These are phyloP conservation scores for Penicillium angulare DNA, from an alignment of 495 filamentous ascomycete genomes.

Conservation along the genomic window DNA sequence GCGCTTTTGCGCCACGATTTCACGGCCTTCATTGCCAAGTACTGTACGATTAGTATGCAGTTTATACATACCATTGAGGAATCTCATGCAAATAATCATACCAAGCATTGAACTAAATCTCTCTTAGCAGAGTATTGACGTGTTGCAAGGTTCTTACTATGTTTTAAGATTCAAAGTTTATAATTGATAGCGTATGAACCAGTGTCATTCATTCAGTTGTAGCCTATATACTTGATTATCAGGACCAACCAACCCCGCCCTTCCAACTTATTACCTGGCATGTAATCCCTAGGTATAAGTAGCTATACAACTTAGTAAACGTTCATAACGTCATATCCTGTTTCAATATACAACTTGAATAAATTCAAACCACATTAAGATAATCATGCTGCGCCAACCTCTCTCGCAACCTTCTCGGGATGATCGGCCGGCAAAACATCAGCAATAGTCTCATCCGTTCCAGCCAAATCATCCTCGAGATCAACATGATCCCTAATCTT, in stretches of 20 bases:
- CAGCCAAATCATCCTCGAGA: conserved; percentile 64
- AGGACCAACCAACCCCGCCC: too few species aligned
- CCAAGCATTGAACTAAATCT: neutral
- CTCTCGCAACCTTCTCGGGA: conserved; percentile 4
- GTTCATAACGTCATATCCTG: neutral
- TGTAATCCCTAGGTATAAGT: too few species aligned
- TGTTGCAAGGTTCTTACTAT: too few species aligned
- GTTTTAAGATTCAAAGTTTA: too few species aligned
- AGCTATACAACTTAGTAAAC: neutral
- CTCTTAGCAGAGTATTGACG: too few species aligned
- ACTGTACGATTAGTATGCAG: neutral
- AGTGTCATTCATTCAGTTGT: too few species aligned
- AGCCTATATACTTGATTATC: too few species aligned
- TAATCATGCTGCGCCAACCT: neutral
- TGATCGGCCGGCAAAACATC: conserved; percentile 6
- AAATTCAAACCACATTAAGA: too few species aligned
- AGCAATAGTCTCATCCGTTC: conserved; percentile 5
- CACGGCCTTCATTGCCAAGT: neutral
- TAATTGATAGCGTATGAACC: too few species aligned
- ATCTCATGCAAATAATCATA: neutral
- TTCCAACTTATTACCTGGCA: too few species aligned
- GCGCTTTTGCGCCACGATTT: neutral
- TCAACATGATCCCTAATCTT: conserved; percentile 66
- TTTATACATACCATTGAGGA: neutral
- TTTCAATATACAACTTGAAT: neutral